phyloP scores from a whole-genome alignment of 345 rosid genomes.

The Pistacia vera region DNA sequence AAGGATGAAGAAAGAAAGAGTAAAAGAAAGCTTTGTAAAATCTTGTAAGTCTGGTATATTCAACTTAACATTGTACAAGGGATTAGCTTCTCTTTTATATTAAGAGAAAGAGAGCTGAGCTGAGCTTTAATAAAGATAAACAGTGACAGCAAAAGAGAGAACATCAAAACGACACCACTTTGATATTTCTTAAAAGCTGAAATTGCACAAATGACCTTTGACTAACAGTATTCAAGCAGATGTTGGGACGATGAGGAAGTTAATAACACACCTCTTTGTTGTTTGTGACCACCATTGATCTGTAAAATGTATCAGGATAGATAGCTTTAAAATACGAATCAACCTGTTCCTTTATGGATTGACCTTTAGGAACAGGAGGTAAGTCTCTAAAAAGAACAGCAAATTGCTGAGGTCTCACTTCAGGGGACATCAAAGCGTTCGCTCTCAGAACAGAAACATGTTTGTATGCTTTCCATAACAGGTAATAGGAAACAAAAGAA shows the following conservation, averaged over 20 bases:
- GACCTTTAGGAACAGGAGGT: slow-evolving; percentile 57
- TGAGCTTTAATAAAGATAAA: too few relatives aligned
- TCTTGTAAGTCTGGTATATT: too few relatives aligned
- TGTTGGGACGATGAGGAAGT: background rate
- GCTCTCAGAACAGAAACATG: slow-evolving; percentile 78
- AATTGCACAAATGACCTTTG: too few relatives aligned
- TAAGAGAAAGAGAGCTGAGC: too few relatives aligned
- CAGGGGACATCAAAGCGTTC: slow-evolving; percentile 65
- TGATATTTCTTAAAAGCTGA: too few relatives aligned
- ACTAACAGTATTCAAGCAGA: too few relatives aligned
- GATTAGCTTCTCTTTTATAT: too few relatives aligned
- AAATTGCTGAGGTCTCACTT: slow-evolving; percentile 72
- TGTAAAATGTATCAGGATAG: slow-evolving; percentile 77
- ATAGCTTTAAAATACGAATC: slow-evolving; percentile 78
- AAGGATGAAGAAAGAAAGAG: too few relatives aligned
- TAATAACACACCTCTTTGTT: slow-evolving; percentile 55
- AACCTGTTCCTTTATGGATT: slow-evolving; percentile 73
- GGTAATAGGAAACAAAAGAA: slow-evolving; percentile 72
- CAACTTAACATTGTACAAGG: too few relatives aligned
- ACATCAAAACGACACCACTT: too few relatives aligned
- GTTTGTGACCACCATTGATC: slow-evolving; percentile 76
- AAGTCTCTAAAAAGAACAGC: slow-evolving; percentile 83
- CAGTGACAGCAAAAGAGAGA: too few relatives aligned
- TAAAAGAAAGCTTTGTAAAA: too few relatives aligned
- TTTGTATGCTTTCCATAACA: slow-evolving; percentile 81